These are phyloP conservation scores for Penicillium sp. DNA, from an alignment of 2,329 filamentous ascomycete genomes.

Conservation along the genomic window DNA sequence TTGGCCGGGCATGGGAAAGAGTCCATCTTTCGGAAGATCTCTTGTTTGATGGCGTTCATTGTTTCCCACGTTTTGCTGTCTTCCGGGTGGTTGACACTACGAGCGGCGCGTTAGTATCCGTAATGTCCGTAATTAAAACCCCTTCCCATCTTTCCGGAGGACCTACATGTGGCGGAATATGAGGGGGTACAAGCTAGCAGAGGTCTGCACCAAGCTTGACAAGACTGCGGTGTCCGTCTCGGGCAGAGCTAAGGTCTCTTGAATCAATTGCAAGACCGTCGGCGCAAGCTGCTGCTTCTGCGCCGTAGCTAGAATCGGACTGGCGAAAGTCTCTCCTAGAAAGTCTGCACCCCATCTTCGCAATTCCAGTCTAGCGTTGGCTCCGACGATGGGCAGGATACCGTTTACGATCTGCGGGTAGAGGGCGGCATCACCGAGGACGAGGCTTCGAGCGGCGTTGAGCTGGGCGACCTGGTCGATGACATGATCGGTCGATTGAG, in stretches of 20 bases:
- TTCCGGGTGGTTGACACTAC: constrained; percentile 83
- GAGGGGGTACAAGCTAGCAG: constrained; percentile 90
- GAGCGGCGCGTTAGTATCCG: constrained; percentile 41
- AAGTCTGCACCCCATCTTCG: constrained; percentile 97
- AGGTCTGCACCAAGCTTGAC: constrained; percentile 84
- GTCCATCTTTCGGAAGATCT: constrained; percentile 89
- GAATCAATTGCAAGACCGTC: constrained; percentile 77
- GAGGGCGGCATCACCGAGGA: constrained; percentile 82
- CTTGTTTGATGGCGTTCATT: constrained; percentile 86
- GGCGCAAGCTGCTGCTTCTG: constrained; percentile 82
- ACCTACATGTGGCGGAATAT: constrained; percentile 89
- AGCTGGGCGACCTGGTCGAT: constrained; percentile 84
- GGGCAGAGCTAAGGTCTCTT: constrained; percentile 71
- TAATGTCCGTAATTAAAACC: not conserved
- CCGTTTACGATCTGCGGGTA: constrained; percentile 92
- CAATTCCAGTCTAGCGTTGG: constrained; percentile 75
- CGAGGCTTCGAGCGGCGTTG: constrained; percentile 86
- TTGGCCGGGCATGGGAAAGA: constrained; percentile 74
- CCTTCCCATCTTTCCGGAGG: constrained; percentile 2
- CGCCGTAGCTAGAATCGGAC: constrained; percentile 76
- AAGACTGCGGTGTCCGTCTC: constrained; percentile 80
- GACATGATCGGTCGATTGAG: constrained; percentile 62
- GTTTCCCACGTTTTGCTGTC: constrained; percentile 84
- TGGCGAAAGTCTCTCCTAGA: constrained; percentile 92
- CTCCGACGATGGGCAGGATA: constrained; percentile 87